These are phyloP conservation scores for Conidiobolus incongruus DNA, from an alignment of 371 early-diverging fungal species.

Conservation along the genomic window DNA sequence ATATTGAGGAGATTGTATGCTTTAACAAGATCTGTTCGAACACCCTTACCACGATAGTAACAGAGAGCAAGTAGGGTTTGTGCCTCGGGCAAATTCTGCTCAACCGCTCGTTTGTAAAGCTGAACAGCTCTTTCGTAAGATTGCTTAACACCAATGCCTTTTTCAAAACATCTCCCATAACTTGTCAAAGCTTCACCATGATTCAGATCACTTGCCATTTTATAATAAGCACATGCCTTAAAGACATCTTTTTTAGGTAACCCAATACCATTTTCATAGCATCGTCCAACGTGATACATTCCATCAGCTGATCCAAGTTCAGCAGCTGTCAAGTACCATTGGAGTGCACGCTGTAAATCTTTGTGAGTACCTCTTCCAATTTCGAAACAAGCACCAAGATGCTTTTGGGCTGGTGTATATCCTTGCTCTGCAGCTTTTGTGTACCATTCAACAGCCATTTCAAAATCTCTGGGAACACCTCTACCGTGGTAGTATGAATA, in stretches of 20 bases:
- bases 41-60: slow-evolving; percentile 32
- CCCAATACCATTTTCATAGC: slow-evolving; percentile 45
- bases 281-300: slow-evolving; percentile 38
- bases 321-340: slow-evolving; percentile 32
- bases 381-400: slow-evolving; percentile 56
- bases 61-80: slow-evolving; percentile 36
- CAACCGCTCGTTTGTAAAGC: slow-evolving; percentile 29
- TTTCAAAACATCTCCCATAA: slow-evolving; percentile 11
- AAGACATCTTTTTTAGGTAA: slow-evolving; percentile 18
- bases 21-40: slow-evolving; percentile 10
- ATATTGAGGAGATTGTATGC: slow-evolving; percentile 16
- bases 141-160: slow-evolving; percentile 9
- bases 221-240: slow-evolving; percentile 29
- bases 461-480: slow-evolving; percentile 30
- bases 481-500: slow-evolving; percentile 82
- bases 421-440: no score
- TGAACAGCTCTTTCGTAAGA: slow-evolving; percentile 10
- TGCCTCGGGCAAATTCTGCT: slow-evolving; percentile 26
- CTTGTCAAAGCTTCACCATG: slow-evolving; percentile 10
- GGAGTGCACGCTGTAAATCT: slow-evolving; percentile 24
- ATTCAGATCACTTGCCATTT: slow-evolving; percentile 23
- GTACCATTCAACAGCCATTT: slow-evolving; percentile 51
- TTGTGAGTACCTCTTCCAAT: slow-evolving; percentile 37
- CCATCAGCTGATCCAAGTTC: slow-evolving; percentile 13
- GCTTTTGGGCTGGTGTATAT: slow-evolving; percentile 53